phyloP scores from a whole-genome alignment of 208 protist genomes.

The Leishmania tropica region DNA sequence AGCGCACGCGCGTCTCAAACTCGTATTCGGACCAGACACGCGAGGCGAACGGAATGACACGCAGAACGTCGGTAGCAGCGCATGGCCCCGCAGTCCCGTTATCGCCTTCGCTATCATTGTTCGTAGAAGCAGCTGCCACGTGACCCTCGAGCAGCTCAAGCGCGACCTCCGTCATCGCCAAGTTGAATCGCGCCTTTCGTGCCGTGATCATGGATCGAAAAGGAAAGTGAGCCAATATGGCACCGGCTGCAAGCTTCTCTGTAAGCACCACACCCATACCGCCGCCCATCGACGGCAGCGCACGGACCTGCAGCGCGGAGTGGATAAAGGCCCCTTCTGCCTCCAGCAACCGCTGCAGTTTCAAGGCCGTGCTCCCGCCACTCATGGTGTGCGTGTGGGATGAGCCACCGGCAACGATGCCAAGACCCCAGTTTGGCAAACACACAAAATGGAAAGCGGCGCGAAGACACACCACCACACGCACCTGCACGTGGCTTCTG shows the following conservation, averaged over 20 bases:
- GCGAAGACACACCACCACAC: background rate
- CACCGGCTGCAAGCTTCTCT: constrained; percentile 30
- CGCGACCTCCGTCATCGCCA: constrained; percentile 64
- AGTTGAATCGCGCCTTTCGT: constrained; percentile 61
- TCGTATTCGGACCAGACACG: constrained; percentile 29
- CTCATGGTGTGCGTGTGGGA: constrained; percentile 8
- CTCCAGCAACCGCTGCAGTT: constrained; percentile 60
- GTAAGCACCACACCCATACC: constrained; percentile 74
- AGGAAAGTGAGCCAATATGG: constrained; percentile 61
- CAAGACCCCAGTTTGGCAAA: background rate
- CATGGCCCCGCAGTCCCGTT: constrained; percentile 1
- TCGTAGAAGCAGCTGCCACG: background rate
- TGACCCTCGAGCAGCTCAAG: constrained; percentile 10
- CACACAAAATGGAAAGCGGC: background rate
- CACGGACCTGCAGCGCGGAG: constrained; percentile 37
- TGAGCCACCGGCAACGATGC: too few species aligned
- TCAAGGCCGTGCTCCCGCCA: constrained; percentile 15
- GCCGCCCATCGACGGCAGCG: constrained; percentile 82
- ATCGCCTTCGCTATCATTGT: background rate
- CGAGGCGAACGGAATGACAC: constrained; percentile 27
- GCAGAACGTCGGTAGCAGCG: background rate
- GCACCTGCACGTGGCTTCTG: background rate
- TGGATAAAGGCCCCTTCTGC: constrained; percentile 68
- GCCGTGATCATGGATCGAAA: constrained; percentile 75
- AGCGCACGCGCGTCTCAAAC: constrained; percentile 25